These are phyloP conservation scores for Pleurotus eryngii DNA, from an alignment of 768 basidiomycete species.

Conservation along the genomic window DNA sequence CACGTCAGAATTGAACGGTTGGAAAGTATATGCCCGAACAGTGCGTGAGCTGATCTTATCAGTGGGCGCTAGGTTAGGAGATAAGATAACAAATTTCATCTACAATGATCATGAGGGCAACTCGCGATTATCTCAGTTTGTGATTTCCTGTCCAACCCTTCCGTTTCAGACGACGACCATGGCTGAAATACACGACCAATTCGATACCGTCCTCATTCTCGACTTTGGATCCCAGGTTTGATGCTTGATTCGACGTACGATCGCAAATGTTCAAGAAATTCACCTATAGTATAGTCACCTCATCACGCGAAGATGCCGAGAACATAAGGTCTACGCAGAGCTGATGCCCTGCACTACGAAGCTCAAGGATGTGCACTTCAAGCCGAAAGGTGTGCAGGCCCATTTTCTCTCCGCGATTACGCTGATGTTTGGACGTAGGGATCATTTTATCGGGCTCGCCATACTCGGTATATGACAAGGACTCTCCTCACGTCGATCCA, in stretches of 20 bases:
- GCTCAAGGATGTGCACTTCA: constrained; percentile 84
- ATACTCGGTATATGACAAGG: constrained; percentile 94
- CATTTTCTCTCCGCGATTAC: neutral
- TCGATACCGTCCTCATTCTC: constrained; percentile 93
- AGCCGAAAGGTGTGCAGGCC: constrained; percentile 74
- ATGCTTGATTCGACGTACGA: neutral
- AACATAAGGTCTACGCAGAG: constrained; percentile 96
- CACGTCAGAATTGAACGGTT: no score
- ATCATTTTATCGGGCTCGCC: constrained; percentile 98
- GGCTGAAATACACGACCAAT: constrained; percentile 91
- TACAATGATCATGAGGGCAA: no score
- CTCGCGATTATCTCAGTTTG: no score
- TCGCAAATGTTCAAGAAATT: constrained; percentile 6
- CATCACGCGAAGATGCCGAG: constrained; percentile 96
- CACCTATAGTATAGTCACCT: constrained; percentile 85
- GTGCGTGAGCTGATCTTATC: no score
- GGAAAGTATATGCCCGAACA: no score
- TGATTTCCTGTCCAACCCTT: neutral
- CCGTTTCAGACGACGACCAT: constrained; percentile 30
- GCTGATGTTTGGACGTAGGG: constrained; percentile 37
- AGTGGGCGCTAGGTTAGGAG: no score
- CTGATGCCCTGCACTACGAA: constrained; percentile 94
- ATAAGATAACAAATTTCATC: no score
- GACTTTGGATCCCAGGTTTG: constrained; percentile 95
- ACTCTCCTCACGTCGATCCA: constrained; percentile 92